Evolutionary conservation across 495 filamentous ascomycete genomes (phyloP).

Genomic region (Neurospora tetraspora): DNA sequence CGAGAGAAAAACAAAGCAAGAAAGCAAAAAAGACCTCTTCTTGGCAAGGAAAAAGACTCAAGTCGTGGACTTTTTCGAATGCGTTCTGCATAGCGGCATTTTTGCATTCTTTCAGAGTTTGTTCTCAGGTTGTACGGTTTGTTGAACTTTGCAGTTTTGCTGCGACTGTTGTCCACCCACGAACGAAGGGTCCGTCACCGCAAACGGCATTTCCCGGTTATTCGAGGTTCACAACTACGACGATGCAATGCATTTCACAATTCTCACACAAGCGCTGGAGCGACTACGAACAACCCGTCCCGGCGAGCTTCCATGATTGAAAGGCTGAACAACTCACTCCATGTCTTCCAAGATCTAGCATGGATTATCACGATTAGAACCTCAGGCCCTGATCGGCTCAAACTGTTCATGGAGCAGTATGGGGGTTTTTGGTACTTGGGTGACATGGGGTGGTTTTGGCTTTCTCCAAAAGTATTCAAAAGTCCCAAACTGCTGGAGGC

Average conservation of each 20-base stretch:
- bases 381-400: too few relatives aligned
- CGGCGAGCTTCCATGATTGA: not conserved
- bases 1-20: not conserved
- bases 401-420: too few relatives aligned
- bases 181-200: not conserved
- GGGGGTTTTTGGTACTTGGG: too few relatives aligned
- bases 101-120: not conserved
- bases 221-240: not conserved
- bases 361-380: not conserved
- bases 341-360: not conserved
- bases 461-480: too few relatives aligned
- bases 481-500: too few relatives aligned
- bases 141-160: not conserved
- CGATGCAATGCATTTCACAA: not conserved
- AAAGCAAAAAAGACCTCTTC: not conserved
- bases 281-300: not conserved
- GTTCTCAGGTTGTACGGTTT: not conserved
- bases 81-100: not conserved
- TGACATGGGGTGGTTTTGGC: too few relatives aligned
- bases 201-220: not conserved
- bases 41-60: not conserved
- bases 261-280: not conserved
- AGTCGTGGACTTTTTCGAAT: not conserved
- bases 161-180: not conserved
- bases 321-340: not conserved